Percentiles rank a stretch among this genome's conserved stretches.
These are phyloP conservation scores for Deinandra increscens DNA, from an alignment of 129 eudicot genomes.

Conservation along the genomic window DNA sequence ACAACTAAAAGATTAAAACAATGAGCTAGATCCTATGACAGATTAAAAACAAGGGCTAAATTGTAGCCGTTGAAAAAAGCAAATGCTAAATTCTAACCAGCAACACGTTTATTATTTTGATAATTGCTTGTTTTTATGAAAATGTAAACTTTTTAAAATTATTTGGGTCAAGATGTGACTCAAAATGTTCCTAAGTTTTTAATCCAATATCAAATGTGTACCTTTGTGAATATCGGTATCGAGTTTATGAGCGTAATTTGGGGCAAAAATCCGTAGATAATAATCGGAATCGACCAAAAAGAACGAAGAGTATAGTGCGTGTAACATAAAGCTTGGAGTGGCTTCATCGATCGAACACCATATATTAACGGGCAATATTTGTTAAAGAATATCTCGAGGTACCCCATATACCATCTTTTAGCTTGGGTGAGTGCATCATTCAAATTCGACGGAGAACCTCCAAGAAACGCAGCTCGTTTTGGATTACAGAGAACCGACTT, in stretches of 20 bases:
- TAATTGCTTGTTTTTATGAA: too few relatives aligned
- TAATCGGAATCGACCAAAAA: constrained; percentile 43
- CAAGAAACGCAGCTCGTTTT: constrained; percentile 49
- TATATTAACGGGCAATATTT: constrained; percentile 36
- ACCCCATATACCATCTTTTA: constrained; percentile 63
- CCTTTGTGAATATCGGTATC: constrained; percentile 37
- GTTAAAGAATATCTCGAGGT: constrained; percentile 33
- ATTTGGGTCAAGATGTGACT: too few relatives aligned
- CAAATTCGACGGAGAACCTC: constrained; percentile 43
- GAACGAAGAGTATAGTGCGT: constrained; percentile 43
- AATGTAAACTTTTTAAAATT: too few relatives aligned
- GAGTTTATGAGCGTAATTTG: constrained; percentile 42
- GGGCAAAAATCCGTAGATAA: constrained; percentile 50
- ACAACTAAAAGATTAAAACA: too few relatives aligned
- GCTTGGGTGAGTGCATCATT: constrained; percentile 40
- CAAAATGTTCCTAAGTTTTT: background rate
- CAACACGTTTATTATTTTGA: too few relatives aligned
- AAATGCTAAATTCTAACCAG: too few relatives aligned
- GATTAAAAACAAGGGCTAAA: too few relatives aligned
- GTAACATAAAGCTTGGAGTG: constrained; percentile 42
- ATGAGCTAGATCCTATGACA: too few relatives aligned
- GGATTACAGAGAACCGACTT: constrained; percentile 44
- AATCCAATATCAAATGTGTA: background rate
- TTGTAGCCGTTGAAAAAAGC: too few relatives aligned
- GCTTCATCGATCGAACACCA: constrained; percentile 35